These are phyloP conservation scores for Candida silvicultrix DNA, from an alignment of 805 yeast genomes.

Conservation along the genomic window DNA sequence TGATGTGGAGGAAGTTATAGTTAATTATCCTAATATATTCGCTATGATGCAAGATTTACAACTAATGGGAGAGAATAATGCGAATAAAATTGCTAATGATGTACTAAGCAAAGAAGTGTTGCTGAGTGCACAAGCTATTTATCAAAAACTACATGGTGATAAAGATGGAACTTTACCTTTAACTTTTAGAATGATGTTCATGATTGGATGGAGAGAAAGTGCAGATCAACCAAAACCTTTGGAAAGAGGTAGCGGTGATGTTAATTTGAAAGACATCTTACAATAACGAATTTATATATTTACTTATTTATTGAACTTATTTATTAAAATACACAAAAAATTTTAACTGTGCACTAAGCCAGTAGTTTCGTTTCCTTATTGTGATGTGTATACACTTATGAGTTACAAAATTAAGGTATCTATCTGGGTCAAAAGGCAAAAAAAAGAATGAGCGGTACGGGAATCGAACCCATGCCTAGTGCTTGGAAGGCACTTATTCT, in stretches of 20 bases:
- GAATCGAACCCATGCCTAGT: slow-evolving; percentile 89
- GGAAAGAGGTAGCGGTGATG: slow-evolving; percentile 64
- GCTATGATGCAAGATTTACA: slow-evolving; percentile 67
- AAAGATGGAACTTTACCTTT: slow-evolving; percentile 59
- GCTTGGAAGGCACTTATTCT: slow-evolving; percentile 90
- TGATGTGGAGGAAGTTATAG: slow-evolving; percentile 78
- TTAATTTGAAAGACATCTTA: slow-evolving; percentile 60
- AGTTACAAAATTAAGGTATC: too few species aligned
- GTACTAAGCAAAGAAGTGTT: slow-evolving; percentile 55
- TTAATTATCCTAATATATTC: slow-evolving; percentile 67
- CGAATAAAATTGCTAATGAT: slow-evolving; percentile 35
- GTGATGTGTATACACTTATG: too few species aligned
- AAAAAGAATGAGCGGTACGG: slow-evolving; percentile 62
- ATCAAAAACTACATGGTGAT: slow-evolving; percentile 65
- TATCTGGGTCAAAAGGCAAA: slow-evolving; percentile 1
- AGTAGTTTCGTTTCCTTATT: too few species aligned
- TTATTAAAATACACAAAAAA: not conserved
- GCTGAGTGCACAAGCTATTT: slow-evolving; percentile 73
- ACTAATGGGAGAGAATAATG: slow-evolving; percentile 80
- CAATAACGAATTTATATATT: not conserved
- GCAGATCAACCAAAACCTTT: slow-evolving; percentile 66
- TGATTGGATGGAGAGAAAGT: slow-evolving; percentile 87
- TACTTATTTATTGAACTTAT: slow-evolving; percentile 1
- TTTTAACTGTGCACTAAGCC: too few species aligned
- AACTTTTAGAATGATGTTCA: slow-evolving; percentile 69